Evolutionary conservation across 345 rosid genomes (phyloP), one percentile per base, ranked within the genome.

Genomic region (Dipteronia dyeriana): DNA sequence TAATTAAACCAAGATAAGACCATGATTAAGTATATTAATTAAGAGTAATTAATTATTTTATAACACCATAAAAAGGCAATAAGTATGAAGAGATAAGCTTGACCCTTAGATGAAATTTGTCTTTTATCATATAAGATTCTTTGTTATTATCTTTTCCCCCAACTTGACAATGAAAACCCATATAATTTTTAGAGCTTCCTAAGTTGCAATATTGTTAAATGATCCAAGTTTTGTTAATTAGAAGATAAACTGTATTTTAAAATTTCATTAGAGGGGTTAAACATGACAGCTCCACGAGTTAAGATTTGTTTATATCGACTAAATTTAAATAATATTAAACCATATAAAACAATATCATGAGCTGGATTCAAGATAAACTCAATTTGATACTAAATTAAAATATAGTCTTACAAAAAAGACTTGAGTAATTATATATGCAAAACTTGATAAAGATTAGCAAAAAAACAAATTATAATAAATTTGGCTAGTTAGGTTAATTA

Each of bases 1-100:
- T 29, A 3, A 20, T 66, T 34, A 38, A 41, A 53, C 63, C 78
- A 75, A 75, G 70, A 75, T 75, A 64, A 75, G 71, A n/a, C 63
- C 70, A 75, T 29, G 64, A 47, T 75, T 75, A 74, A 17, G 47
- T 49, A 38, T 31, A 59, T 57, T 22, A 14, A 60, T 71, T 54
- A 53, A 54, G 7, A 39, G 20, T 8, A 72, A 73, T 39, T 72
- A 57, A 26, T 57, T 57, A 71, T n/a, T 10, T 65, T 65, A 3
- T 34, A n/a, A 38, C 68, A 19, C 59, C 60, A 64, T 16, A n/a
- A 7, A 56, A 64, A 29, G 71, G 9, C 14, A 38, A 65, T 34
- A 54, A 59, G 26, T 3, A 20, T 16, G 53, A 66, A 75, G 63
- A 53, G 78, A 75, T 66, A 66, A 65, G 71, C 51, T 19, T 75